phyloP scores from a whole-genome alignment of 148 eudicot species.

The Spergularia bocconei region DNA sequence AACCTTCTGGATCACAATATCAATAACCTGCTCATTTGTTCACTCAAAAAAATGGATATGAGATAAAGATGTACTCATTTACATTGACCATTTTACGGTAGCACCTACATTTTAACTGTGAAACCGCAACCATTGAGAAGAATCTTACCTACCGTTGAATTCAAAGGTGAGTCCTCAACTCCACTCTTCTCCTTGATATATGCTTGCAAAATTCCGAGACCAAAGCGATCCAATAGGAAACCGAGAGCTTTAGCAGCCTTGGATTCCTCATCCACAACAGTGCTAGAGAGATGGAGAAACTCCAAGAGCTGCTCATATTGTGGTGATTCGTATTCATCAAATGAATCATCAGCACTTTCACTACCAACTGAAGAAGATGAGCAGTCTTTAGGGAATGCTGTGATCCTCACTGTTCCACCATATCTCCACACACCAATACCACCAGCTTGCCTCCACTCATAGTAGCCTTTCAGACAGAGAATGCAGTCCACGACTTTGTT shows the following conservation, averaged over 20 bases:
- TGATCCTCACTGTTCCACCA: constrained; percentile 88
- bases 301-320: constrained; percentile 70
- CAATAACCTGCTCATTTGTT: constrained; percentile 61
- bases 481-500: constrained; percentile 92
- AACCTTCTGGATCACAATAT: constrained; percentile 67
- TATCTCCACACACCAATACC: constrained; percentile 96
- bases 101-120: neutral
- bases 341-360: constrained; percentile 81
- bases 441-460: constrained; percentile 92
- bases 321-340: constrained; percentile 76
- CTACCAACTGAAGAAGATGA: constrained; percentile 67
- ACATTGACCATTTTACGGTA: neutral
- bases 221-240: constrained; percentile 66
- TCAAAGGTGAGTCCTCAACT: constrained; percentile 58
- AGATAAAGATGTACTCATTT: neutral
- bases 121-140: constrained; percentile 8
- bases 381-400: constrained; percentile 59
- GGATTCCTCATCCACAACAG: constrained; percentile 57
- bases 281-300: constrained; percentile 61
- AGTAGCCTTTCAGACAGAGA: constrained; percentile 85
- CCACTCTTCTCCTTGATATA: constrained; percentile 54
- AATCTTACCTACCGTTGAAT: constrained; percentile 96
- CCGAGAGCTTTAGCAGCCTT: constrained; percentile 50
- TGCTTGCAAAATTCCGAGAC: constrained; percentile 58
- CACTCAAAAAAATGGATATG: constrained; percentile 13